Conservation (phyloP, 2,329 filamentous ascomycete species). For the Beauveria australis region DNA sequence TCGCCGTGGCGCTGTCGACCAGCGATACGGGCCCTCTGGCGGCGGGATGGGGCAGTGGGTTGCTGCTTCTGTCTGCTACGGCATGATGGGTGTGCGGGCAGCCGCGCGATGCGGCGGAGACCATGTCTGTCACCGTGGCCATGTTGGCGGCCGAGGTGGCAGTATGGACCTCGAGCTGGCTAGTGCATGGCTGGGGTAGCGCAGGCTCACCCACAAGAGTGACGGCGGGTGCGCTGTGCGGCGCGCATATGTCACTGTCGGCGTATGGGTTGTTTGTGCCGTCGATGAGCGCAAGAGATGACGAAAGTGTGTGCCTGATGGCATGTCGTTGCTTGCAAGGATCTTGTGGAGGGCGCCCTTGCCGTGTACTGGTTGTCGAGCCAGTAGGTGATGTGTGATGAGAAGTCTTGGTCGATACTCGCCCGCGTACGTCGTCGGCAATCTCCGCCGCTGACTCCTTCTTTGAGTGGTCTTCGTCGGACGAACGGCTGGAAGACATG, state of each 20-base stretch:
- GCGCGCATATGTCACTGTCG: constrained; percentile 26
- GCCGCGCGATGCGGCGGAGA: not conserved
- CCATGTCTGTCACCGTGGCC: not conserved
- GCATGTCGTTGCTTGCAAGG: constrained; percentile 11
- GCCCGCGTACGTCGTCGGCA: constrained; percentile 45
- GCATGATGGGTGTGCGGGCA: not conserved
- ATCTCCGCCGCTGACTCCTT: constrained; percentile 44
- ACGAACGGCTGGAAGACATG: constrained; percentile 57
- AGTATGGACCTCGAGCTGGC: constrained; percentile 39
- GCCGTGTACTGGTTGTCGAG: constrained; percentile 19
- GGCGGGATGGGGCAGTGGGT: constrained; percentile 11
- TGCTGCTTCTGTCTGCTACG: not conserved
- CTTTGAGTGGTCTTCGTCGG: constrained; percentile 53
- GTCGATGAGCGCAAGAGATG: constrained; percentile 30
- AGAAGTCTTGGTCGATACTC: constrained; percentile 33
- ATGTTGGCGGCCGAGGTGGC: constrained; percentile 15
- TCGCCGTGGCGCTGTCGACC: constrained; percentile 7
- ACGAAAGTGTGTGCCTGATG: constrained; percentile 19
- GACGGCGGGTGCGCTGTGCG: constrained; percentile 13
- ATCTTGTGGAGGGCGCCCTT: constrained; percentile 13
- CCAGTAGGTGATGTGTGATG: constrained; percentile 23
- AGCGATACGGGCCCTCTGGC: constrained; percentile 1
- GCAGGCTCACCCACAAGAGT: constrained; percentile 46
- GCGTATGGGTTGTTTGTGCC: not conserved
- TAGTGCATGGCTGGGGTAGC: constrained; percentile 47